A percentile compares a stretch with the other conserved stretches of the same genome.
These are phyloP conservation scores for Penicillium chermesinum DNA, from an alignment of 495 filamentous ascomycete genomes.

Conservation along the genomic window DNA sequence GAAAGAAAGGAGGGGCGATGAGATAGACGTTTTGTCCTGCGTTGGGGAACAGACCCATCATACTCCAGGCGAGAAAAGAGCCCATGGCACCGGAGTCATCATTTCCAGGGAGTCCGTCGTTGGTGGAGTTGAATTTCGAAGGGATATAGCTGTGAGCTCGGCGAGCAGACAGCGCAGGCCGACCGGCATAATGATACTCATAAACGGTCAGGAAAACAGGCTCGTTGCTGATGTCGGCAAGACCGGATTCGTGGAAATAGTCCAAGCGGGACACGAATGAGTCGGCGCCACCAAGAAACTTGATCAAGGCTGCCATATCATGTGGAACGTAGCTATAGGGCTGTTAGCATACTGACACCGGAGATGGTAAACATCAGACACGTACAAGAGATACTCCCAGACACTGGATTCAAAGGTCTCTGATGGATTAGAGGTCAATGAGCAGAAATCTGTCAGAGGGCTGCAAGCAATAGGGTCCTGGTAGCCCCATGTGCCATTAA, in stretches of 20 bases:
- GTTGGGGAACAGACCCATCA: conserved; percentile 58
- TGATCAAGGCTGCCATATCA: conserved; percentile 59
- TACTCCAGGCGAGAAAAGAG: conserved; percentile 54
- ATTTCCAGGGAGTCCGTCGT: conserved; percentile 62
- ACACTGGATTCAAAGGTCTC: conserved; percentile 69
- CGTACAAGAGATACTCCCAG: conserved; percentile 60
- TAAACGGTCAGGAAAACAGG: conserved; percentile 66
- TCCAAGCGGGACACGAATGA: conserved; percentile 57
- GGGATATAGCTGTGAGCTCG: conserved; percentile 64
- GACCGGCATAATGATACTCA: conserved; percentile 68
- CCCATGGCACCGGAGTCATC: conserved; percentile 61
- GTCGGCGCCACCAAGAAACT: conserved; percentile 52
- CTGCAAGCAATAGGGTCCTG: conserved; percentile 68
- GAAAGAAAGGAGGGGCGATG: conserved; percentile 63
- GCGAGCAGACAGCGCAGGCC: conserved; percentile 57
- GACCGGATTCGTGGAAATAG: conserved; percentile 60
- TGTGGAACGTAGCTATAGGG: conserved; percentile 58
- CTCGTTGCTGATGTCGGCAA: conserved; percentile 70
- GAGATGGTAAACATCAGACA: not conserved
- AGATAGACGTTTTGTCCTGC: conserved; percentile 65
- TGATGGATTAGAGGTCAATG: conserved; percentile 55
- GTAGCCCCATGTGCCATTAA: conserved; percentile 62
- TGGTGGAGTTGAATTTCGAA: conserved; percentile 52
- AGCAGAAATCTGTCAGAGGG: conserved; percentile 51
- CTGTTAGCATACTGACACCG: no score